phyloP scores from a whole-genome alignment of 1,284 basidiomycete species.

The Xerocomus alliaceus region DNA sequence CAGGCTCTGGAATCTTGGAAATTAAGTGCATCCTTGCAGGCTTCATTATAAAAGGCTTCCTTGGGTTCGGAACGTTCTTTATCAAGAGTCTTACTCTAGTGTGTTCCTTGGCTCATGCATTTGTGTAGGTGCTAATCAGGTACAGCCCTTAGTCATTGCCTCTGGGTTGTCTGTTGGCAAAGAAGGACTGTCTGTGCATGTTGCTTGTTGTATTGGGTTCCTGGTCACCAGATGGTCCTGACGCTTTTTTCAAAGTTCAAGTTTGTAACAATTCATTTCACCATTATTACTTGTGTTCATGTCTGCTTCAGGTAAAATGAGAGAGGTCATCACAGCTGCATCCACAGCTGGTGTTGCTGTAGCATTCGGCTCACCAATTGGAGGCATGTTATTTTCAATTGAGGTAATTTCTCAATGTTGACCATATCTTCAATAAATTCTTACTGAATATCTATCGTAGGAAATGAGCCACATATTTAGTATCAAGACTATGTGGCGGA shows the following conservation, averaged over 20 bases:
- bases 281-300: constrained; percentile 13
- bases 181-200: constrained; percentile 98
- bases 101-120: constrained; percentile 39
- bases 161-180: constrained; percentile 98
- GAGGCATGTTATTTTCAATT: constrained; percentile 93
- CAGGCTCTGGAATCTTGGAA: constrained; percentile 97
- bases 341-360: constrained; percentile 98
- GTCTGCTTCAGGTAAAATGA: constrained; percentile 79
- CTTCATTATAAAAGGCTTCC: constrained; percentile 95
- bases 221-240: constrained; percentile 85
- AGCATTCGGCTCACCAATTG: constrained; percentile 97
- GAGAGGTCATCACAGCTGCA: constrained; percentile 93
- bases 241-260: constrained; percentile 86
- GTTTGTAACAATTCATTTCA: constrained; percentile 52
- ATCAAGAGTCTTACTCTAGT: constrained; percentile 94
- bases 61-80: constrained; percentile 87
- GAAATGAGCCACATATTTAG: constrained; percentile 99
- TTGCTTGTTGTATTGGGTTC: constrained; percentile 93
- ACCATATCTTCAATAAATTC: constrained; percentile 1
- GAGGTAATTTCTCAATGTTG: constrained; percentile 53
- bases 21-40: constrained; percentile 99
- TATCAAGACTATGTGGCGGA: constrained; percentile 98
- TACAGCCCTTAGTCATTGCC: constrained; percentile 93
- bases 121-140: constrained; percentile 13
- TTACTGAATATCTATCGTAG: constrained; percentile 48